A percentile compares a stretch with the other conserved stretches of the same genome.
Conservation (phyloP, 164 flowering plant species). For the grape (Vitis vinifera) region DNA sequence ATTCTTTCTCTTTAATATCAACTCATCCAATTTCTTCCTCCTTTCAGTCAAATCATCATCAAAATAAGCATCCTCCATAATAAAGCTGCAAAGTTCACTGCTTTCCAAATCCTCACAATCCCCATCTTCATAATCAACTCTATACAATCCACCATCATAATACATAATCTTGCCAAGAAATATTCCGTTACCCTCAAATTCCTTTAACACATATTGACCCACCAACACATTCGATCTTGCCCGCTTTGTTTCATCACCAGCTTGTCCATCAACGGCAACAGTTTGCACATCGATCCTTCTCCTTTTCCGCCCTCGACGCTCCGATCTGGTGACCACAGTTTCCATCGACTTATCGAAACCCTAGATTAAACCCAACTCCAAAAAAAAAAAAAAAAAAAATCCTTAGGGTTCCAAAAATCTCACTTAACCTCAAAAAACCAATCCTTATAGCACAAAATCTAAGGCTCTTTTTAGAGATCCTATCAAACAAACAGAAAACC, state of each 20-base stretch:
- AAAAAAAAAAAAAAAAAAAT: neutral
- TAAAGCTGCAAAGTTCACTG: conserved; percentile 44
- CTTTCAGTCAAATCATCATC: conserved; percentile 36
- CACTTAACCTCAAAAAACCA: no score
- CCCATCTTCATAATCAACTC: conserved; percentile 88
- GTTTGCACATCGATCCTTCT: conserved; percentile 29
- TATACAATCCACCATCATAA: conserved; percentile 66
- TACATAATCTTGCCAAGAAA: conserved; percentile 73
- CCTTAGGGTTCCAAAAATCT: neutral
- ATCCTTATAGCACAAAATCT: neutral
- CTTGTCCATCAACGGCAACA: conserved; percentile 8
- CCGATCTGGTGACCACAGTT: conserved; percentile 25
- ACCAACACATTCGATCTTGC: conserved; percentile 40
- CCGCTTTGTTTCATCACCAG: conserved; percentile 15
- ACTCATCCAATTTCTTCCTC: conserved; percentile 50
- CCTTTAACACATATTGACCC: conserved; percentile 77
- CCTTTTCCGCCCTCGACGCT: conserved; percentile 54
- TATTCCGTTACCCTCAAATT: conserved; percentile 54
- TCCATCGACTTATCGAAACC: conserved; percentile 33
- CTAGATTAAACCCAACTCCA: neutral
- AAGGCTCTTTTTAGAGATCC: conserved; percentile 2
- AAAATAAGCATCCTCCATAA: conserved; percentile 40
- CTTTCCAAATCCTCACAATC: conserved; percentile 87
- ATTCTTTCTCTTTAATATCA: conserved; percentile 11
- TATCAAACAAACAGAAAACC: neutral